Conservation (phyloP, 164 flowering plant genomes). For the Vitis amurensis region DNA sequence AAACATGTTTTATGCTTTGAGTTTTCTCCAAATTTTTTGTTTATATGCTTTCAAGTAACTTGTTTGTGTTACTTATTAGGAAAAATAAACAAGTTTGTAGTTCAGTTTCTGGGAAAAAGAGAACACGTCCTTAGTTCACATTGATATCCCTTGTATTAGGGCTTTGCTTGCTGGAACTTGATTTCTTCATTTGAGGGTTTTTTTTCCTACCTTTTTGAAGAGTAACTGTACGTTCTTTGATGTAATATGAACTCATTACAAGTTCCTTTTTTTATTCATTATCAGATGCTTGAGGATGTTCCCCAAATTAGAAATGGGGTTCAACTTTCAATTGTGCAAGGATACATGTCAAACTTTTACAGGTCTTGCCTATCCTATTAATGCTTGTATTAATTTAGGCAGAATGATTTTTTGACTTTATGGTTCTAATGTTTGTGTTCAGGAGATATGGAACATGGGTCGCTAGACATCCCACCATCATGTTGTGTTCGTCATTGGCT, state of each 20-base stretch:
- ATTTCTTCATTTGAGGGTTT: too few relatives aligned
- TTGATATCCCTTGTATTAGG: too few relatives aligned
- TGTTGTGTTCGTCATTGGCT: slow-evolving; percentile 68
- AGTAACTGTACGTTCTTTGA: too few relatives aligned
- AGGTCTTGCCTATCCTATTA: slow-evolving; percentile 47
- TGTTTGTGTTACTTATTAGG: too few relatives aligned
- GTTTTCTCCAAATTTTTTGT: too few relatives aligned
- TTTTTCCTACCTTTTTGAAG: neutral
- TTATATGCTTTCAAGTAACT: too few relatives aligned
- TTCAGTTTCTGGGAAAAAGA: too few relatives aligned
- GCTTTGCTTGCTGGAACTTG: too few relatives aligned
- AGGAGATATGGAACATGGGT: slow-evolving; percentile 95
- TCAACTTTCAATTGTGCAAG: slow-evolving; percentile 79
- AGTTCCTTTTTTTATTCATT: slow-evolving; percentile 9
- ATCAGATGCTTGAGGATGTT: slow-evolving; percentile 60
- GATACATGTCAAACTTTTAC: slow-evolving; percentile 78
- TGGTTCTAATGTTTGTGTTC: slow-evolving; percentile 20
- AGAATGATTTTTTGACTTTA: slow-evolving; percentile 5
- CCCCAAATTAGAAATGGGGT: slow-evolving; percentile 45
- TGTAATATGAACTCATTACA: neutral
- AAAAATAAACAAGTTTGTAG: too few relatives aligned
- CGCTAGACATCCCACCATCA: slow-evolving; percentile 80
- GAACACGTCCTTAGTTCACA: too few relatives aligned
- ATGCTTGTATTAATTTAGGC: neutral
- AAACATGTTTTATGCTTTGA: too few relatives aligned